A percentile compares a stretch with the other conserved stretches of the same genome.
Conservation (phyloP, 306 rosid species). For the Cucumis cinereus region DNA sequence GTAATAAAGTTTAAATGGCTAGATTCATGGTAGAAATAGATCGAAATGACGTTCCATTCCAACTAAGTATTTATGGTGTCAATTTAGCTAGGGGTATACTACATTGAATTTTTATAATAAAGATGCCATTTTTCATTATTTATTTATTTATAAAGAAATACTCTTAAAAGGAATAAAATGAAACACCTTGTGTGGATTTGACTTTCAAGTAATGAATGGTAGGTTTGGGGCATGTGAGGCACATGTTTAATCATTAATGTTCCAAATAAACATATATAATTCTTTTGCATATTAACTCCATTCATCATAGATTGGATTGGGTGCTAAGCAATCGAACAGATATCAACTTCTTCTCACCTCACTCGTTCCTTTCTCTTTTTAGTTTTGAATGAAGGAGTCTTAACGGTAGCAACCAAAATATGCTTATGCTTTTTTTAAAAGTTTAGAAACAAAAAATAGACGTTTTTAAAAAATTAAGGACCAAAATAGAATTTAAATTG, state of each 20-base stretch:
- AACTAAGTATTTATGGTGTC: too few species aligned
- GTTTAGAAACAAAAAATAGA: too few species aligned
- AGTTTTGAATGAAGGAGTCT: not conserved
- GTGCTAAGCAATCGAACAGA: constrained; percentile 1
- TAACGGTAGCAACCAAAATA: too few species aligned
- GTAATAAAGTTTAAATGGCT: too few species aligned
- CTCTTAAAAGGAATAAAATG: not conserved
- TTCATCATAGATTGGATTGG: not conserved
- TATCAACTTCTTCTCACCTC: not conserved
- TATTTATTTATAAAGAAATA: not conserved
- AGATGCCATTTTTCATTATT: not conserved
- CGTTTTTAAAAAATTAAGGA: too few species aligned
- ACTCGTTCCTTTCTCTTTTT: not conserved
- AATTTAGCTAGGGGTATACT: too few species aligned
- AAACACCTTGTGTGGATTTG: not conserved
- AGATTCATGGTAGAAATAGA: too few species aligned
- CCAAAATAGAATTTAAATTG: too few species aligned
- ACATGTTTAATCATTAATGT: constrained; percentile 18
- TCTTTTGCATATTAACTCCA: not conserved
- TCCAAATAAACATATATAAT: constrained; percentile 4
- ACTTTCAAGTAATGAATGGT: not conserved
- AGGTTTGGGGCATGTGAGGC: constrained; percentile 15
- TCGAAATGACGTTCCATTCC: too few species aligned
- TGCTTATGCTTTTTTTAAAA: too few species aligned
- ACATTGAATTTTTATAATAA: too few species aligned